Base-by-base conservation (phyloP, 2,329 filamentous ascomycete genomes). In the Penicillium carneum region DNA sequence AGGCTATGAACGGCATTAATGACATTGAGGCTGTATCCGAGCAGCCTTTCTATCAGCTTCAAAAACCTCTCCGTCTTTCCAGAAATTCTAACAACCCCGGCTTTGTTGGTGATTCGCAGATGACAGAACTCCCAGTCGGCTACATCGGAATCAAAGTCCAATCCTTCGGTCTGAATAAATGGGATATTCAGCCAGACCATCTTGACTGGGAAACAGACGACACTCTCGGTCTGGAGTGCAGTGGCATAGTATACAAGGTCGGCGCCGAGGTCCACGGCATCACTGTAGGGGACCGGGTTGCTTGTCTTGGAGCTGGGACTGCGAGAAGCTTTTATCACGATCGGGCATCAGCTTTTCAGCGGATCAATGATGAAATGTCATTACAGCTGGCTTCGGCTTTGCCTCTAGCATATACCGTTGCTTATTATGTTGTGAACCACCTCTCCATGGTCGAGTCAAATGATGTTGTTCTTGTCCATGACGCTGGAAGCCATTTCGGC, bases 81-180 rank as follows among this genome's bases (percentile, higher is more conserved):
- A 47, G 42, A 12, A 45, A 26, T 4, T 16, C 48, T 11, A 8
- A 26, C 10, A 14, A n/a, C 3, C 51, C 66, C 9, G 23, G 53
- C 16, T 66, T 70, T 33, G 56, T 59, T 4, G 31, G 50, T 8
- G 63, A 70, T 38, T 18, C 7, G 2, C 39, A 51, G 36, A 31
- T 38, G 10, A 10, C 23, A 3, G 43, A 51, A 6, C 47, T 69
- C 0, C 63, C 61, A 3, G 43, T 36, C 0, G 68, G 73, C n/a
- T 41, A 73, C 4, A 63, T 79, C 16, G 72, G 74, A 10, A 71
- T 79, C 29, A 64, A 70, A 39, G 71, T 76, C 42, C 75, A 76
- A 23, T 73, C 73, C 0, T 66, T 71, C 2, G 68, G 71, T 9
- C 42, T 79, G 16, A 74, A 69, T 36, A 69, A 72, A 62, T 65